Base-by-base conservation (phyloP, 1,284 basidiomycete species). In the Cryptococcus sp. region DNA sequence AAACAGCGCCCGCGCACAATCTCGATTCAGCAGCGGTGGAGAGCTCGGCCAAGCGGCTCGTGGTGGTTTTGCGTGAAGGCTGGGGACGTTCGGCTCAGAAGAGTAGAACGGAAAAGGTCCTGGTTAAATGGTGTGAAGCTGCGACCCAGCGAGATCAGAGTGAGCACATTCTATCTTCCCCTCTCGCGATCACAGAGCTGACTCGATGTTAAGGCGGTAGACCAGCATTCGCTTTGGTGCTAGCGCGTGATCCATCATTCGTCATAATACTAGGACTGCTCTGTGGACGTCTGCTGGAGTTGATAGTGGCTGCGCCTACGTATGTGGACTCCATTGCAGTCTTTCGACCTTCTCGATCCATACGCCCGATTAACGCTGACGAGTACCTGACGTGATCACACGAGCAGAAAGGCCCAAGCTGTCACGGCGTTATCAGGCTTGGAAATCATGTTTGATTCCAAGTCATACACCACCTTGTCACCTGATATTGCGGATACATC, bases 101-200 rank as follows among this genome's bases (percentile, higher is more conserved):
- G 26, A 52, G 46, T 22, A 55, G 49, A 39, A 41, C 63, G 17
- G 63, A 57, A 23, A 44, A 25, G 10, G 49, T 70, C 11, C 39
- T 70, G 6, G 50, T 59, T 2, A 45, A 38, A 5, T 70, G 72
- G 66, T 61, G 63, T n/a, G 54, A 55, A 10, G 39, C 45, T 10
- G 19, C 43, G 13, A 44, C 41, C 11, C 41, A 19, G 10, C 41
- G 41, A 44, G 41, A 34, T 34, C 29, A 34, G 29, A 10, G 29
- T 34, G 8, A 34, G 29, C 29, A 34, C 29, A 5, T 10, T 10
- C 29, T n/a, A 34, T 7, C 29, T 34, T 34, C 29, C 8, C 8
- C 29, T 10, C 29, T 5, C 3, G 29, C 8, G 8, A 34, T 7
- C 29, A 34, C 13, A 34, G 29, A 34, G 29, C 29, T 34, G 29